A percentile compares a stretch with the other conserved stretches of the same genome.
Evolutionary conservation across 73 alveolate species (phyloP).

Genomic region (Blepharisma stoltei): DNA sequence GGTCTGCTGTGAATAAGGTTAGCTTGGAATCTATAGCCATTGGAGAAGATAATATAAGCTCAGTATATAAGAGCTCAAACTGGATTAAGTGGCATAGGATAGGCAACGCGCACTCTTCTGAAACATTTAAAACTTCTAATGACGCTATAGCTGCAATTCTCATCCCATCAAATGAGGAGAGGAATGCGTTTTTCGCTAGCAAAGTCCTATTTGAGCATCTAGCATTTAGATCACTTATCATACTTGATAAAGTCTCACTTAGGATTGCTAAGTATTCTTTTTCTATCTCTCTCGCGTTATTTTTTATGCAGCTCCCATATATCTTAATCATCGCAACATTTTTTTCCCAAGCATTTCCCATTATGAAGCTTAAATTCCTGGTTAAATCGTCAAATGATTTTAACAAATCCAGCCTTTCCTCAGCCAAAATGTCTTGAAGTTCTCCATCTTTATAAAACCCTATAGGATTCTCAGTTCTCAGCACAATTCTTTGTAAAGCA

Average conservation of each 20-base stretch:
- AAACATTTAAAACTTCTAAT: not conserved
- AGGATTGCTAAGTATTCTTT: not conserved
- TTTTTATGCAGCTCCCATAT: not conserved
- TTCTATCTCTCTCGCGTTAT: not conserved
- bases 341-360: slow-evolving; percentile 25
- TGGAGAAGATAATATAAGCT: not conserved
- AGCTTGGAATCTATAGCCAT: not conserved
- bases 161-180: slow-evolving; percentile 16
- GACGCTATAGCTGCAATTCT: not conserved
- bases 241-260: not conserved
- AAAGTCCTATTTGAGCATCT: not conserved
- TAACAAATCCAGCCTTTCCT: not conserved
- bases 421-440: not conserved
- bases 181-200: not conserved
- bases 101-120: not conserved
- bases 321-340: not conserved
- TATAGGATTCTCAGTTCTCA: not conserved
- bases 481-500: not conserved
- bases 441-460: not conserved
- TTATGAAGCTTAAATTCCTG: not conserved
- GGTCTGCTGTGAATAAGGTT: not conserved
- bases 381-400: not conserved
- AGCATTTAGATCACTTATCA: not conserved
- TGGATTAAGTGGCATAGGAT: not conserved
- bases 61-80: slow-evolving; percentile 18